phyloP scores from a whole-genome alignment of 345 rosid species.

The Orychophragmus violaceus region DNA sequence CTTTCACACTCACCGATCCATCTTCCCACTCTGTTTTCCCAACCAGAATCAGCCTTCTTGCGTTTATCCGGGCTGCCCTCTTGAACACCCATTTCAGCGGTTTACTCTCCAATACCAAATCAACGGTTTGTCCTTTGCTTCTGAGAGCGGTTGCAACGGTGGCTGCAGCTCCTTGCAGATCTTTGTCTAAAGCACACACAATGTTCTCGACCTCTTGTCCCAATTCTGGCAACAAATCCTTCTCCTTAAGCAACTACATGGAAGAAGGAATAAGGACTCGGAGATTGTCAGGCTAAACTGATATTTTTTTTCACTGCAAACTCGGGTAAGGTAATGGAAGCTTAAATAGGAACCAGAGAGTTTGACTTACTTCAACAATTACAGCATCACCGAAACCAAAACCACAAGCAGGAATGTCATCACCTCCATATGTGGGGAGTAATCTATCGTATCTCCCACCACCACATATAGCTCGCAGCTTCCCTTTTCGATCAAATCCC shows the following conservation, averaged over 20 bases:
- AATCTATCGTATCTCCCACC: slow-evolving; percentile 84
- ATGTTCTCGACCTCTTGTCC: slow-evolving; percentile 62
- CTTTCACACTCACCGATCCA: slow-evolving; percentile 77
- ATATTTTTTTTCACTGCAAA: neutral
- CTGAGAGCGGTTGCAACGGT: slow-evolving; percentile 69
- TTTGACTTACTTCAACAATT: slow-evolving; percentile 65
- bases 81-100: slow-evolving; percentile 95
- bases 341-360: neutral
- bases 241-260: slow-evolving; percentile 80
- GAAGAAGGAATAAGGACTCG: neutral
- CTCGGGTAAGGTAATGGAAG: neutral
- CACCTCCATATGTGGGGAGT: slow-evolving; percentile 90
- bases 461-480: slow-evolving; percentile 90
- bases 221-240: slow-evolving; percentile 60
- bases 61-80: slow-evolving; percentile 73
- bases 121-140: slow-evolving; percentile 72
- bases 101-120: slow-evolving; percentile 81
- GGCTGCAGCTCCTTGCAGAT: slow-evolving; percentile 83
- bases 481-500: slow-evolving; percentile 86
- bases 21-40: slow-evolving; percentile 75
- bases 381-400: slow-evolving; percentile 99
- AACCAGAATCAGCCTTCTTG: slow-evolving; percentile 72
- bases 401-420: slow-evolving; percentile 94
- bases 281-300: neutral
- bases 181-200: slow-evolving; percentile 71